These are phyloP conservation scores for Glebionis coronaria DNA, from an alignment of 129 eudicot species.

Conservation along the genomic window DNA sequence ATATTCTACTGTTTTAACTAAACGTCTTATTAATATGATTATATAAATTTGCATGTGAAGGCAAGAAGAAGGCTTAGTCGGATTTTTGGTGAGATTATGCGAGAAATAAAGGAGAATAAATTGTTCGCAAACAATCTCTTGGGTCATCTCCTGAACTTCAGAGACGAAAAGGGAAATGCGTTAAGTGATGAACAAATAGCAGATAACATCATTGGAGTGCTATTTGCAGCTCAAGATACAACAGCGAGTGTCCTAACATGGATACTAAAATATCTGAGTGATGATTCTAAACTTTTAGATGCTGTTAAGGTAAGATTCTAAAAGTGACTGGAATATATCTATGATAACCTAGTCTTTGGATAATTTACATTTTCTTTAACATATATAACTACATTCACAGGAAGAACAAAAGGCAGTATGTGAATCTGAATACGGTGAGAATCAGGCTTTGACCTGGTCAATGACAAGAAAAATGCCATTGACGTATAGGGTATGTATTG, in stretches of 20 bases:
- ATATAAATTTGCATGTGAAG: slow-evolving; percentile 27
- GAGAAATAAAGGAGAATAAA: slow-evolving; percentile 53
- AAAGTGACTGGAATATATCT: slow-evolving; percentile 3
- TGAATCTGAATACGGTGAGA: slow-evolving; percentile 41
- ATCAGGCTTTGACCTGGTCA: slow-evolving; percentile 61
- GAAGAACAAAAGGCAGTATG: slow-evolving; percentile 61
- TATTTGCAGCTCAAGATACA: slow-evolving; percentile 95
- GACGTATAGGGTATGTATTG: slow-evolving; percentile 56
- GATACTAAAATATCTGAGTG: slow-evolving; percentile 75
- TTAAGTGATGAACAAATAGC: slow-evolving; percentile 66
- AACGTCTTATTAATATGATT: not conserved
- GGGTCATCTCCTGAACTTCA: slow-evolving; percentile 62
- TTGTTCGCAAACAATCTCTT: slow-evolving; percentile 46
- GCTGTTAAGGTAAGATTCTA: slow-evolving; percentile 51
- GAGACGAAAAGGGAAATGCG: slow-evolving; percentile 46
- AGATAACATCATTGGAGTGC: slow-evolving; percentile 77
- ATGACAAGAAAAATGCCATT: slow-evolving; percentile 71
- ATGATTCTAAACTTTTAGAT: slow-evolving; percentile 63
- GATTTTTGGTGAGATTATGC: slow-evolving; percentile 51
- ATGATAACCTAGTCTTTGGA: not conserved
- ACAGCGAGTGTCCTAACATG: slow-evolving; percentile 89
- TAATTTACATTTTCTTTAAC: slow-evolving; percentile 1
- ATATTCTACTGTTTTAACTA: not conserved
- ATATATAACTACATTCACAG: slow-evolving; percentile 35
- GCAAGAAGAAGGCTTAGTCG: slow-evolving; percentile 64